phyloP scores from a whole-genome alignment of 164 flowering plant species.

The Macadamia tetraphylla region DNA sequence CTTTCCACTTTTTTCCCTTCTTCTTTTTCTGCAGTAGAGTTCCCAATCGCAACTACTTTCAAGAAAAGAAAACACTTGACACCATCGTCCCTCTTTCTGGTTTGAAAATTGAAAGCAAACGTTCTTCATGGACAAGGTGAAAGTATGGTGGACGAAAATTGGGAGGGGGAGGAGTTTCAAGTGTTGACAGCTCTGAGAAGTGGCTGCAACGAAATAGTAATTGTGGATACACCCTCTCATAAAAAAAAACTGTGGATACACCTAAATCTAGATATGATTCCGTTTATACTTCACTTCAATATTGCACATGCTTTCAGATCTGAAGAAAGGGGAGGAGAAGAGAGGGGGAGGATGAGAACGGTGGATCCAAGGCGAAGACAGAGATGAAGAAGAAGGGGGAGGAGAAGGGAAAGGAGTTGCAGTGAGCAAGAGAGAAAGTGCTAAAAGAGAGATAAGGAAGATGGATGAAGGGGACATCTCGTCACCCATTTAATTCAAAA shows the following conservation, averaged over 20 bases:
- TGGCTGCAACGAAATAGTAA: slow-evolving; percentile 55
- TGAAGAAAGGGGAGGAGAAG: no score
- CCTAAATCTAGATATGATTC: slow-evolving; percentile 25
- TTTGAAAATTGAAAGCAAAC: neutral
- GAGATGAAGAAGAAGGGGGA: no score
- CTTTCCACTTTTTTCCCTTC: neutral
- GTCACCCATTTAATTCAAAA: no score
- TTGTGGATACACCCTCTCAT: slow-evolving; percentile 37
- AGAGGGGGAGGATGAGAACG: no score
- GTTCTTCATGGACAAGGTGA: neutral
- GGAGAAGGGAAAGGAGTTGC: no score
- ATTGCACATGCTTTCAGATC: neutral
- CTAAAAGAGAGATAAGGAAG: no score
- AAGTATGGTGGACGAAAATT: slow-evolving; percentile 6
- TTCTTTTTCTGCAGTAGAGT: neutral
- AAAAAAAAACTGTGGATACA: no score
- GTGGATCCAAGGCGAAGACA: no score
- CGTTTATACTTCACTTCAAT: neutral
- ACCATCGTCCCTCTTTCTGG: neutral
- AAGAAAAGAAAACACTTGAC: neutral
- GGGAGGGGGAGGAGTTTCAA: slow-evolving; percentile 32
- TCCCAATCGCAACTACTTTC: neutral
- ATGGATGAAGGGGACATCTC: no score
- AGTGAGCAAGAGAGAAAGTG: no score
- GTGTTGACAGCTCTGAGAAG: slow-evolving; percentile 42